Evolutionary conservation across 176 grass and related monocot species (phyloP), one percentile per base, ranked within the genome.

Genomic region (Avena insularis): DNA sequence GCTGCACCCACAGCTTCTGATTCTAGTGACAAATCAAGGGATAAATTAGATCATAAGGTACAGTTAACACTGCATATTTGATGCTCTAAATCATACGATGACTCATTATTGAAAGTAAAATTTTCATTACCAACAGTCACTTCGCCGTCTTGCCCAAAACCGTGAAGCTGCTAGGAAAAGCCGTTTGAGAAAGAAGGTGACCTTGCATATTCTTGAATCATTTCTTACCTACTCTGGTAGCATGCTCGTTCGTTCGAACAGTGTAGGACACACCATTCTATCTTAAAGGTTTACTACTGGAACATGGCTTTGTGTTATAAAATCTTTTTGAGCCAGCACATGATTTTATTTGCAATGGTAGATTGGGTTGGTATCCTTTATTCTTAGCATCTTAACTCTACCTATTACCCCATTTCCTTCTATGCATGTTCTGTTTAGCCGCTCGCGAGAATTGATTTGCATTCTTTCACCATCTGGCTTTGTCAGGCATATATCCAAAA

Each of bases 121-220:
- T 78, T 36, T 92, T 27, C 75, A 48, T 79, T 82, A 10, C 76
- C 14, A 84, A 59, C 33, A 98, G 96, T 78, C 90, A 79, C 90
- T 94, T 91, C 92, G 93, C 8, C 93, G 96, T 68, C 93, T 98
- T 82, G 96, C 96, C 72, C 96, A 98, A 85, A 98, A 98, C 84
- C 96, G 96, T 86, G 96, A 98, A 93, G 96, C 96, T 84, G 96
- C 96, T 77, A 89, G 96, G 83, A 98, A 98, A 86, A 98, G 96
- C 82, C 84, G 96, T 59, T 91, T 98, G 82, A 92, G 93, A 87
- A 98, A 98, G 82, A 98, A 98, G 93, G 96, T 98, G 76, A 69
- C 35, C 82, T 50, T 80, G 19, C 38, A 66, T 36, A 29, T 81
- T 79, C 56, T 53, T 79, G 33, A 59, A 57, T 17, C 40, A 86